Base-by-base conservation (phyloP, 305 asterid genomes). In the Fraxinus angustifolia region DNA sequence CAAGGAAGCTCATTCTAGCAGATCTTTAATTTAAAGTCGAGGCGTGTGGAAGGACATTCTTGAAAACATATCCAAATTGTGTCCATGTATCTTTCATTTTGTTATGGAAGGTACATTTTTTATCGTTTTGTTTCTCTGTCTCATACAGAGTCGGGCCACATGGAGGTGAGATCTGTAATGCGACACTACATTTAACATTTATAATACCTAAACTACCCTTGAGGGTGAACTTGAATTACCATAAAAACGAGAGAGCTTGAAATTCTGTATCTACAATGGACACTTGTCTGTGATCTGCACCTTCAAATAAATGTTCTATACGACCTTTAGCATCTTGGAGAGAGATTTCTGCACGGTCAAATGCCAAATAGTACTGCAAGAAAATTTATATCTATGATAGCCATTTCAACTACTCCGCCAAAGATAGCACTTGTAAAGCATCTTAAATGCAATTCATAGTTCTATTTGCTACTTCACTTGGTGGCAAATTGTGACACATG, bases 1-100 rank as follows among this genome's bases (percentile, higher is more conserved):
- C 92, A 78, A 45, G 84, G 68, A 71, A 85, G 73, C 86, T 86
- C 76, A 31, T 79, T 78, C 80, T 86, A 80, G 42, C 42, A 70
- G 73, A 53, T 11, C 33, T 71, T n/a, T n/a, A n/a, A 5, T 71
- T 1, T 53, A n/a, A 53, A 53, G 62, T 53, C 23, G 8, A 23
- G 2, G n/a, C 10, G 3, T 5, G 23, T 53, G 62, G 23, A n/a
- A 53, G 62, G 62, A 4, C 2, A 48, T 6, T 14, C 60, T 14
- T 48, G 21, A 48, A 48, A 48, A 48, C 21, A 6, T n/a, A 53
- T 53, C 19, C 62, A 16, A 50, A 53, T n/a, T 16, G 62, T 53
- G 23, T 53, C 21, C 8, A 50, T 50, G 62, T 50, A 50, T 50
- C 62, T 50, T 16, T 50, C 23, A 50, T 16, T 5, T 6, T 50